Base-by-base conservation (phyloP, 106 monocot species). In the Agapanthus africanus region DNA sequence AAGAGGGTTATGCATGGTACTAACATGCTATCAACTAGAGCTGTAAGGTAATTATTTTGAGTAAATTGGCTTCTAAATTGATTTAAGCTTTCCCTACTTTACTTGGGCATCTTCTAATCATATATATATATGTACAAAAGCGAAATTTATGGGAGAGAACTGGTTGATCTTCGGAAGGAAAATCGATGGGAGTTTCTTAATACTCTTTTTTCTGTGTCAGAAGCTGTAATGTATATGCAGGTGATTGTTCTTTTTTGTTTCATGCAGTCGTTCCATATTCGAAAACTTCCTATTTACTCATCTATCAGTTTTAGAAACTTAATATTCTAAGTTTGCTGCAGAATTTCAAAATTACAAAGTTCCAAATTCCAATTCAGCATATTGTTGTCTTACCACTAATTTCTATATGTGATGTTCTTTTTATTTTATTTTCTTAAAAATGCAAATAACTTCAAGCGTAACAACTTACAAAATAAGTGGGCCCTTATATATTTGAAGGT, bases 151-250 rank as follows among this genome's bases (percentile, higher is more conserved):
- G 95, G 95, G 66, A 91, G 95, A 83, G 95, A 95, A 73, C 59
- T 95, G 72, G 86, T 95, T 71, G 91, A 91, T 83, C 81, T 95
- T 44, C 72, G 95, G 26, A 91, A 95, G 59, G 85, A 91, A 78
- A 82, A 84, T 70, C 74, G 78, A 68, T 95, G 95, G 95, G 95
- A 88, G 74, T 95, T 95, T 65, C 88, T 95, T 40, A 95, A 91
- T 66, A 95, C 95, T 60, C 74, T 95, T 46, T 95, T 95, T 73
- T 95, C 95, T 56, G 95, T 95, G 42, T 95, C 95, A 69, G 95
- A 95, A 80, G 95, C 95, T 74, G 95, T 95, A 33, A 95, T 95
- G 95, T 95, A 64, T 73, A 95, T 91, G 95, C 95, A 91, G 95
- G 95, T 95, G 61, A 40, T 60, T 66, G 71, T 63, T 37, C 67